phyloP scores from a whole-genome alignment of 2,329 filamentous ascomycete genomes.

The Penicillium janthinellum region DNA sequence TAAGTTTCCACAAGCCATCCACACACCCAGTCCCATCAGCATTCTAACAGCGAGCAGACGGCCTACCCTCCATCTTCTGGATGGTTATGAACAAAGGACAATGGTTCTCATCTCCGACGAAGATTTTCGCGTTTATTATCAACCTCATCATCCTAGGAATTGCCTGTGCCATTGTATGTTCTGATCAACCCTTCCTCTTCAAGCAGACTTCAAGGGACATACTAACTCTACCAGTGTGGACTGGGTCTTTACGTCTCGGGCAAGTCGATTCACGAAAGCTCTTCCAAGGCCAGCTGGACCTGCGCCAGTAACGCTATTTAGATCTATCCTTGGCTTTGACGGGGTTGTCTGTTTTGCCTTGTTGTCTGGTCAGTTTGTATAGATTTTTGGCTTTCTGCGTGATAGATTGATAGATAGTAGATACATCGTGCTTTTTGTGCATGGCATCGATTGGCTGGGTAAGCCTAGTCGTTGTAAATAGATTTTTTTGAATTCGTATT shows the following conservation, averaged over 20 bases:
- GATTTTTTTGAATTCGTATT: neutral
- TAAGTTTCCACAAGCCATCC: slow-evolving; percentile 29
- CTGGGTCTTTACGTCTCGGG: slow-evolving; percentile 47
- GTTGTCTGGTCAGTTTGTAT: slow-evolving; percentile 3
- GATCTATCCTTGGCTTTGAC: neutral
- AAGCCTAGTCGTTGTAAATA: slow-evolving; percentile 18
- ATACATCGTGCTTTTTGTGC: neutral
- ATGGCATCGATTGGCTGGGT: slow-evolving; percentile 12
- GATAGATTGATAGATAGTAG: neutral
- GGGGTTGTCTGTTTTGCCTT: neutral
- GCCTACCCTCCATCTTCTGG: slow-evolving; percentile 47
- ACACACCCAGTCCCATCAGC: too few relatives aligned
- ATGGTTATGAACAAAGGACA: slow-evolving; percentile 50
- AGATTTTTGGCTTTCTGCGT: neutral
- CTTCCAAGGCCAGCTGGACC: slow-evolving; percentile 40
- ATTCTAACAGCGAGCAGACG: slow-evolving; percentile 19
- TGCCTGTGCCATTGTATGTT: slow-evolving; percentile 32
- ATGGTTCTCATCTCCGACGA: slow-evolving; percentile 43
- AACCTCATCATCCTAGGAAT: slow-evolving; percentile 46
- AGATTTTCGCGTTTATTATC: slow-evolving; percentile 46
- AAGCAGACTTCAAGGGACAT: neutral
- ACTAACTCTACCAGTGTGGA: slow-evolving; percentile 35
- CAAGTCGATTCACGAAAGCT: slow-evolving; percentile 39
- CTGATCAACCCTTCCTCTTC: too few relatives aligned
- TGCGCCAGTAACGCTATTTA: slow-evolving; percentile 40